These are phyloP conservation scores for Sporothrix sp. DNA, from an alignment of 2,329 filamentous ascomycete species.

Conservation along the genomic window DNA sequence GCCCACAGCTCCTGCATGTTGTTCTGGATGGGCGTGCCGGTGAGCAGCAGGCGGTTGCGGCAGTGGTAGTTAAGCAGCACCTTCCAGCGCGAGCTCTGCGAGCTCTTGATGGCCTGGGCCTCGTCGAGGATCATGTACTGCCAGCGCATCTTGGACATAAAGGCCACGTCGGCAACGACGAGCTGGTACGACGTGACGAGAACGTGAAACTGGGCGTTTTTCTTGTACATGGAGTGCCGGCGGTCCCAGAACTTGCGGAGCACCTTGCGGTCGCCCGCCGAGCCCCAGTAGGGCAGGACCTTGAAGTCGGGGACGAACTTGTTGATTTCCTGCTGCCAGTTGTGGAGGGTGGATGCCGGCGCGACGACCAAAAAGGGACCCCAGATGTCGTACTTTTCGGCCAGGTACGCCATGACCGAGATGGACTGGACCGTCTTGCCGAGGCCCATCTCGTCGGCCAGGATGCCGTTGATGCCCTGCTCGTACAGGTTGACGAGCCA, in stretches of 20 bases:
- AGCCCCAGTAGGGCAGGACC: conserved; percentile 95
- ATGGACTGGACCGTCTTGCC: conserved; percentile 99
- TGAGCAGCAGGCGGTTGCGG: conserved; percentile 84
- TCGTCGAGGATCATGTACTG: conserved; percentile 99
- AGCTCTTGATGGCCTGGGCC: conserved; percentile 97
- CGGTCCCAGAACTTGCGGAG: conserved; percentile 98
- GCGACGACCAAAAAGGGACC: conserved; percentile 95
- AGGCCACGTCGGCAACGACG: conserved; percentile 89
- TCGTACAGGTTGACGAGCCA: conserved; percentile 99
- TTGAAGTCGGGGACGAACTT: conserved; percentile 93
- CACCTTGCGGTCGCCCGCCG: conserved; percentile 85
- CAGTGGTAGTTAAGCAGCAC: conserved; percentile 88
- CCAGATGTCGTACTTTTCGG: conserved; percentile 96
- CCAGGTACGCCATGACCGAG: conserved; percentile 97
- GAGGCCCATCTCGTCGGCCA: conserved; percentile 98
- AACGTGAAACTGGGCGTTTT: conserved; percentile 90
- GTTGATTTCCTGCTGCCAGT: conserved; percentile 97
- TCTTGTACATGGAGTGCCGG: conserved; percentile 91
- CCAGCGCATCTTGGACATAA: conserved; percentile 99
- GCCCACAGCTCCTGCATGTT: conserved; percentile 99
- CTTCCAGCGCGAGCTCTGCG: conserved; percentile 94
- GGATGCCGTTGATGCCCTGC: conserved; percentile 97
- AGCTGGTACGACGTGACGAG: conserved; percentile 95
- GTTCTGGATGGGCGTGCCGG: conserved; percentile 96
- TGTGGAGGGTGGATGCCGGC: conserved; percentile 91